Conservation (phyloP, 1,139 yeast species). For the Hemisphaericaspora subhashii region DNA sequence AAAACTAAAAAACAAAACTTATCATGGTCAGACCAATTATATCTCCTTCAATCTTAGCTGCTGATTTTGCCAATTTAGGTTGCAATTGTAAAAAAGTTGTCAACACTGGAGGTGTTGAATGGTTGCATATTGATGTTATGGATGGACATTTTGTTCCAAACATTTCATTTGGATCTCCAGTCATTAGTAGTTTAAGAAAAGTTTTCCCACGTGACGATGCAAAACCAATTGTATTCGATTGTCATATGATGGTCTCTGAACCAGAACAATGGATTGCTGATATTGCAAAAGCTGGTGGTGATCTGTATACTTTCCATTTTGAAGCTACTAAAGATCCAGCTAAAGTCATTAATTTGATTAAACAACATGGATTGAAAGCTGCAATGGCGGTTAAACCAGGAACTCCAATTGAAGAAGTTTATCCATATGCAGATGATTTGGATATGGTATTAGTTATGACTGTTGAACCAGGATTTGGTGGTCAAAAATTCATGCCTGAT, state of each 20-base stretch:
- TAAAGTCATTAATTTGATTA: constrained; percentile 73
- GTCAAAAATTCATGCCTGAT: constrained; percentile 91
- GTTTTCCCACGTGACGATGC: constrained; percentile 60
- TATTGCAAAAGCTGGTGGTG: constrained; percentile 93
- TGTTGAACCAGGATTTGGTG: constrained; percentile 98
- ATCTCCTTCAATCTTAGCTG: constrained; percentile 97
- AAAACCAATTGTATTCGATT: constrained; percentile 77
- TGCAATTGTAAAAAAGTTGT: constrained; percentile 83
- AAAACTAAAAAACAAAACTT: not conserved
- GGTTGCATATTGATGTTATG: constrained; percentile 98
- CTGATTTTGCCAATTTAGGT: constrained; percentile 87
- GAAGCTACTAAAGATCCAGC: constrained; percentile 87
- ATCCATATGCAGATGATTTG: constrained; percentile 70
- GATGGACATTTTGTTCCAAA: constrained; percentile 99
- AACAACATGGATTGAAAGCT: constrained; percentile 81
- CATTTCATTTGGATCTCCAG: constrained; percentile 90
- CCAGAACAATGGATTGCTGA: constrained; percentile 96
- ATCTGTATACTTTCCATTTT: constrained; percentile 93
- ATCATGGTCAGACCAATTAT: constrained; percentile 75
- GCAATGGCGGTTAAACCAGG: constrained; percentile 96
- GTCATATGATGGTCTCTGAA: constrained; percentile 97
- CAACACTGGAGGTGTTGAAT: constrained; percentile 71
- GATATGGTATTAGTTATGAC: constrained; percentile 98
- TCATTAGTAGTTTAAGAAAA: constrained; percentile 75
- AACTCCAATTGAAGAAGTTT: constrained; percentile 83